A percentile compares a stretch with the other conserved stretches of the same genome.
Conservation (phyloP, 805 yeast species). For the Citeromyces nyonsensis region DNA sequence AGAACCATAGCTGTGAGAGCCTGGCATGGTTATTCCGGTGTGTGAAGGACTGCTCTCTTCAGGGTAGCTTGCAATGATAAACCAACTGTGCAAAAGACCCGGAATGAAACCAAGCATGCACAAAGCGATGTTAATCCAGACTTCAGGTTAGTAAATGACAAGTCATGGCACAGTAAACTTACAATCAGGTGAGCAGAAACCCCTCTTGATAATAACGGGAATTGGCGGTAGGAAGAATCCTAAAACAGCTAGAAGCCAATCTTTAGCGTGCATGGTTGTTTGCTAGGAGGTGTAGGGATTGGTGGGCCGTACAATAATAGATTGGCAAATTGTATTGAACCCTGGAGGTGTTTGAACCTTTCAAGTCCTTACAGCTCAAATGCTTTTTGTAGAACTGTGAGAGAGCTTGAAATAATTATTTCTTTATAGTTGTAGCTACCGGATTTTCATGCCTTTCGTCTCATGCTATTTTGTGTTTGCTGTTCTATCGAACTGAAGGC, state of each 20-base stretch:
- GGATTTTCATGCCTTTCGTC: no score
- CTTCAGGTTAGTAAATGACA: constrained; percentile 6
- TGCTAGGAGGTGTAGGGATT: no score
- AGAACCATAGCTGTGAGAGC: constrained; percentile 16
- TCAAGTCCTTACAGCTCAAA: no score
- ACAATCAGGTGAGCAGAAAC: constrained; percentile 41
- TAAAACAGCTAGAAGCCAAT: constrained; percentile 46
- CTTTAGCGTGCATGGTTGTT: constrained; percentile 3
- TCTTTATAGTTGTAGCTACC: no score
- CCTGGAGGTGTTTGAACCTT: no score
- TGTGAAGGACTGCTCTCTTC: constrained; percentile 12
- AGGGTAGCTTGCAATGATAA: constrained; percentile 65
- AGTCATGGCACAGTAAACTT: constrained; percentile 6
- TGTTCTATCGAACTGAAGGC: no score
- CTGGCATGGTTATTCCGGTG: constrained; percentile 18
- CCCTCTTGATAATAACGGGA: constrained; percentile 57
- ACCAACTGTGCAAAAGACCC: constrained; percentile 66
- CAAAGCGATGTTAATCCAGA: constrained; percentile 47
- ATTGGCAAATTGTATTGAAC: no score
- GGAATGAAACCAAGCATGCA: constrained; percentile 64
- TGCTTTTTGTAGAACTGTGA: no score
- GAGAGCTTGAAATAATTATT: no score
- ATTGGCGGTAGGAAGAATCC: constrained; percentile 62
- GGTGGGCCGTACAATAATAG: no score
- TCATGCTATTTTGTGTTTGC: no score